Evolutionary conservation across 768 basidiomycete genomes (phyloP).

Genomic region (Paxillus rubicundulus): DNA sequence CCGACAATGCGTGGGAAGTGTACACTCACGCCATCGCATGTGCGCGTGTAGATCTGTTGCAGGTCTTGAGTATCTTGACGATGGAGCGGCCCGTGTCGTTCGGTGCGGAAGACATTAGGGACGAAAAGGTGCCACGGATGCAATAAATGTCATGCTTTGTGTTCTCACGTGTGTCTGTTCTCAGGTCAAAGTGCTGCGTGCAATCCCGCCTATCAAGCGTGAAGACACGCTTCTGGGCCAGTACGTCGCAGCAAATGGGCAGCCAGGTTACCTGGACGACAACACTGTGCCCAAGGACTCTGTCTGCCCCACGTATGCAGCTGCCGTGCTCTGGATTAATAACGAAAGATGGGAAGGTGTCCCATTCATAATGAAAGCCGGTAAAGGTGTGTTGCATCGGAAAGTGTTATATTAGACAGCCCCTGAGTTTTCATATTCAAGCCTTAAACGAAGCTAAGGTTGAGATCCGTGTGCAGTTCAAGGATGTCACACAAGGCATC

Average conservation of each 20-base stretch:
- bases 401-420: slow-evolving; percentile 11
- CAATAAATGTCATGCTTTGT: slow-evolving; percentile 1
- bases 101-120: slow-evolving; percentile 93
- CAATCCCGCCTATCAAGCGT: slow-evolving; percentile 77
- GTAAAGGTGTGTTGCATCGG: slow-evolving; percentile 68
- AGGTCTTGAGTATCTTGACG: slow-evolving; percentile 90
- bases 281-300: slow-evolving; percentile 91
- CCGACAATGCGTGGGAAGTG: slow-evolving; percentile 7
- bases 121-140: slow-evolving; percentile 77
- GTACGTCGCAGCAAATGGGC: slow-evolving; percentile 83
- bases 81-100: slow-evolving; percentile 99
- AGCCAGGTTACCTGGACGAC: slow-evolving; percentile 99
- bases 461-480: slow-evolving; percentile 96
- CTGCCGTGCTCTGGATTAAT: slow-evolving; percentile 85
- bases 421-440: slow-evolving; percentile 30
- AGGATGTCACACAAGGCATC: slow-evolving; percentile 94
- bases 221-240: slow-evolving; percentile 90
- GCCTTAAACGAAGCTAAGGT: slow-evolving; percentile 98
- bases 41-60: slow-evolving; percentile 70
- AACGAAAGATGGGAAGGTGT: slow-evolving; percentile 99
- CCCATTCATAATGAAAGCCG: slow-evolving; percentile 97
- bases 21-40: slow-evolving; percentile 15
- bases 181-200: slow-evolving; percentile 94
- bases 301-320: slow-evolving; percentile 92
- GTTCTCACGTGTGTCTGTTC: slow-evolving; percentile 18